Evolutionary conservation across 2,329 filamentous ascomycete species (phyloP).

Genomic region (Pseudonectria foliicola): DNA sequence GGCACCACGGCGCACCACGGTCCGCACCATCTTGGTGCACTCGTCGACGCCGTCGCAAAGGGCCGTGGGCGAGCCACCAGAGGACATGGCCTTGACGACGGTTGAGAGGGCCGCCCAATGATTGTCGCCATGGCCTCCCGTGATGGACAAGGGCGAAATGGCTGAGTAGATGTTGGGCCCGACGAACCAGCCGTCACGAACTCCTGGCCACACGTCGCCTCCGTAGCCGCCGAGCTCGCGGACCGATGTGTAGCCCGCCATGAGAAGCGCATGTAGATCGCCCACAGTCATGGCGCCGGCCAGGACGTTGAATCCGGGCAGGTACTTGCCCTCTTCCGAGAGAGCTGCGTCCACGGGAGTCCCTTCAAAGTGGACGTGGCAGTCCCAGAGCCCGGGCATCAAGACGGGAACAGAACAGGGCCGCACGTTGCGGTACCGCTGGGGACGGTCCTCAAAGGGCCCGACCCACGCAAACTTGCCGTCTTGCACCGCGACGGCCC

Average conservation of each 20-base stretch:
- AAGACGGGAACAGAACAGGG: conserved; percentile 22
- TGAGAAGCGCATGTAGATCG: conserved; percentile 30
- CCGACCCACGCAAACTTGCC: background rate
- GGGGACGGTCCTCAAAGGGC: background rate
- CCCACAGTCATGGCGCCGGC: background rate
- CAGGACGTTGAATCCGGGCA: background rate
- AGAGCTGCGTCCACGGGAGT: conserved; percentile 1
- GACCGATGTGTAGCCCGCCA: conserved; percentile 43
- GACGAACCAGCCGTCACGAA: conserved; percentile 36
- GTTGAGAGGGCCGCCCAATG: conserved; percentile 28
- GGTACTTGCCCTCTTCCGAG: background rate
- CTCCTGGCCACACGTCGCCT: conserved; percentile 34
- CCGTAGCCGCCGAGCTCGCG: conserved; percentile 42
- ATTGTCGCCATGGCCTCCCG: conserved; percentile 40
- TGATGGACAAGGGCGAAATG: conserved; percentile 36
- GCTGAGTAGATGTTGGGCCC: conserved; percentile 44
- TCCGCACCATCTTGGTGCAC: conserved; percentile 31
- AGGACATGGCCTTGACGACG: conserved; percentile 21
- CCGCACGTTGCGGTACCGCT: background rate
- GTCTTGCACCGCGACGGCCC: background rate
- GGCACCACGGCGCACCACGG: conserved; percentile 34
- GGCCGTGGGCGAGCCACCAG: too few relatives aligned
- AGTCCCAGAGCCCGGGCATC: conserved; percentile 48
- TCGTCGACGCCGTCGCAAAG: conserved; percentile 35
- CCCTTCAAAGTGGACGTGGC: conserved; percentile 42